phyloP scores from a whole-genome alignment of 495 filamentous ascomycete species.

The Parathielavia hyrcaniae region DNA sequence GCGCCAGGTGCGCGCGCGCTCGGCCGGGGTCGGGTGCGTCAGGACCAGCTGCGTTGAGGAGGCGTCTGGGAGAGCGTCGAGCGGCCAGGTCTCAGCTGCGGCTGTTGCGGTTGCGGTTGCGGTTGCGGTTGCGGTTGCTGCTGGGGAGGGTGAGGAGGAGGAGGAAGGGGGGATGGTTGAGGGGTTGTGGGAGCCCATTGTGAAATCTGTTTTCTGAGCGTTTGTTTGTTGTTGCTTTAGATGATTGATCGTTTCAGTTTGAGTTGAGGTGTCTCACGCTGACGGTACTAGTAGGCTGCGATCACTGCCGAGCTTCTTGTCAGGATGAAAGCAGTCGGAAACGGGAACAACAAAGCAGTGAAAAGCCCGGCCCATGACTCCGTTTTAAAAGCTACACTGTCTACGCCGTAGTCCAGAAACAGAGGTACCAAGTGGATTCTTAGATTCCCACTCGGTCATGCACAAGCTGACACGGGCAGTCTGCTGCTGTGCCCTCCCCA shows the following conservation, averaged over 20 bases:
- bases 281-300: neutral
- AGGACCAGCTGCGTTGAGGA: slow-evolving; percentile 58
- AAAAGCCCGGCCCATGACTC: neutral
- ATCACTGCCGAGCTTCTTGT: neutral
- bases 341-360: neutral
- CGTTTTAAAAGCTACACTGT: neutral
- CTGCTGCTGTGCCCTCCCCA: neutral
- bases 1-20: slow-evolving; percentile 57
- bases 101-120: neutral
- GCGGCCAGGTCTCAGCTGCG: no score
- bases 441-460: neutral
- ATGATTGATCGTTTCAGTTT: neutral
- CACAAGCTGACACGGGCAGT: no score
- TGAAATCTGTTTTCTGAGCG: neutral
- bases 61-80: slow-evolving; percentile 45
- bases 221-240: neutral
- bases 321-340: neutral
- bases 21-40: slow-evolving; percentile 58
- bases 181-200: slow-evolving; percentile 17
- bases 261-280: neutral
- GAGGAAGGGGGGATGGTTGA: neutral
- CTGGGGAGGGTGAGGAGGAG: slow-evolving; percentile 40
- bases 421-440: neutral
- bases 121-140: neutral
- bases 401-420: neutral